A percentile compares a stretch with the other conserved stretches of the same genome.
These are phyloP conservation scores for Lagerstroemia speciosa DNA, from an alignment of 345 rosid species.

Conservation along the genomic window DNA sequence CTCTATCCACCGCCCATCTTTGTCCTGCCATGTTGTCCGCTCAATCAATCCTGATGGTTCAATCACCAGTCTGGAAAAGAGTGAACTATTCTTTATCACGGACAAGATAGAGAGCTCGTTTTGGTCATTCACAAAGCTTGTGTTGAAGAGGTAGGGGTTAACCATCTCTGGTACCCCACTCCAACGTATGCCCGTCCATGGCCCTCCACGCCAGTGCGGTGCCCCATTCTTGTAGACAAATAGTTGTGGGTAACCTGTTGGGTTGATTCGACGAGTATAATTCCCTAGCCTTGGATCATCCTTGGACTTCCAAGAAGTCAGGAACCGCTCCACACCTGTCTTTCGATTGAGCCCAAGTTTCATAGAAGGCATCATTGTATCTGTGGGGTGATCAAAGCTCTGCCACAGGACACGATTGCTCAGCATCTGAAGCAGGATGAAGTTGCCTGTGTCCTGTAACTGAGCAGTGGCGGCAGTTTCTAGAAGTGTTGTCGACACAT, in stretches of 20 bases:
- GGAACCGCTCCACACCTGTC: constrained; percentile 12
- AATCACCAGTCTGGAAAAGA: constrained; percentile 42
- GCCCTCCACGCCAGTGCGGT: constrained; percentile 20
- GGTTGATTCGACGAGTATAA: constrained; percentile 17
- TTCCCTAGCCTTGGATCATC: constrained; percentile 33
- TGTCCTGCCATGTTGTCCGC: constrained; percentile 41
- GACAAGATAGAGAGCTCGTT: constrained; percentile 24
- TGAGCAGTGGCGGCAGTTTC: constrained; percentile 11
- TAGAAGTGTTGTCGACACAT: background rate
- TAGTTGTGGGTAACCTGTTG: constrained; percentile 32
- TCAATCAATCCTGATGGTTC: constrained; percentile 42
- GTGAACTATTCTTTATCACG: constrained; percentile 6
- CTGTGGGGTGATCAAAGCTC: constrained; percentile 65
- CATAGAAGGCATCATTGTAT: constrained; percentile 42
- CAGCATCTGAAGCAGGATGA: constrained; percentile 21
- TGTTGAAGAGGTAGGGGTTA: constrained; percentile 9
- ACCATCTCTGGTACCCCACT: constrained; percentile 37
- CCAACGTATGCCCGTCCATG: constrained; percentile 43
- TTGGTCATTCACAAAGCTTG: constrained; percentile 19
- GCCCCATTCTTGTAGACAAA: constrained; percentile 12
- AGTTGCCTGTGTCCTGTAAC: constrained; percentile 33
- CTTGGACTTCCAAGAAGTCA: constrained; percentile 31
- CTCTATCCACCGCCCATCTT: constrained; percentile 32
- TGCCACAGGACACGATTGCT: constrained; percentile 37
- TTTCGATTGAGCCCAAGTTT: constrained; percentile 28